A percentile compares a stretch with the other conserved stretches of the same genome.
phyloP scores from a whole-genome alignment of 2,329 filamentous ascomycete genomes.

The Trichothecium roseum region DNA sequence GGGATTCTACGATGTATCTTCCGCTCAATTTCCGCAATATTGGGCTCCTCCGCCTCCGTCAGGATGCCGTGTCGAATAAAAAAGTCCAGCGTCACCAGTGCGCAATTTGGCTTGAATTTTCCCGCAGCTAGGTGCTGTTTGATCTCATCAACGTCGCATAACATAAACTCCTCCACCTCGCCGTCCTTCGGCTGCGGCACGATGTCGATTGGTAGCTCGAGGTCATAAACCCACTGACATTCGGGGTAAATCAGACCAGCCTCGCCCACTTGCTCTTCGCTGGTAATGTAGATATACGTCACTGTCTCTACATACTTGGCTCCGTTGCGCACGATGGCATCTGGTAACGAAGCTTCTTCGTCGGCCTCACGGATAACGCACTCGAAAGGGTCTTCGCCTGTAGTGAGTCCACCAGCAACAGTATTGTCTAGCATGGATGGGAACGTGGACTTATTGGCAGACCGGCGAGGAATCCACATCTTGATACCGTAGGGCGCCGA shows the following conservation, averaged over 20 bases:
- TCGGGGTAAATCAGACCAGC: conserved; percentile 79
- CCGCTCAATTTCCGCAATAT: conserved; percentile 65
- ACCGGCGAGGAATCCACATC: conserved; percentile 76
- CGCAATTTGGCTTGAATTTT: conserved; percentile 90
- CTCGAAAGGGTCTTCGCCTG: conserved; percentile 70
- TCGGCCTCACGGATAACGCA: conserved; percentile 75
- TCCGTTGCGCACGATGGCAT: conserved; percentile 51
- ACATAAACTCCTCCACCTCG: conserved; percentile 77
- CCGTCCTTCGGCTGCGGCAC: conserved; percentile 70
- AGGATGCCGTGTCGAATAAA: conserved; percentile 77
- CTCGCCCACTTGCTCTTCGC: conserved; percentile 68
- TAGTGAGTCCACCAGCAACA: conserved; percentile 70
- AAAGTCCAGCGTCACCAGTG: conserved; percentile 77
- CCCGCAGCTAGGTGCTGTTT: conserved; percentile 57
- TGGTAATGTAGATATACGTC: conserved; percentile 77
- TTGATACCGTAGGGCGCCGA: conserved; percentile 45
- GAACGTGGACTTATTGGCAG: conserved; percentile 74
- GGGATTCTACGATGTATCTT: conserved; percentile 71
- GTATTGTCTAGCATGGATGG: conserved; percentile 92
- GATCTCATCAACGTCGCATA: conserved; percentile 70
- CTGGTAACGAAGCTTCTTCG: conserved; percentile 79
- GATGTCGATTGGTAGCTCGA: conserved; percentile 61
- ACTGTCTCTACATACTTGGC: conserved; percentile 57
- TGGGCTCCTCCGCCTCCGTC: conserved; percentile 65
- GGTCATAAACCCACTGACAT: conserved; percentile 82